Evolutionary conservation across 805 yeast species (phyloP), one percentile per base, ranked within the genome.

Genomic region (Yamadazyma scolyti): DNA sequence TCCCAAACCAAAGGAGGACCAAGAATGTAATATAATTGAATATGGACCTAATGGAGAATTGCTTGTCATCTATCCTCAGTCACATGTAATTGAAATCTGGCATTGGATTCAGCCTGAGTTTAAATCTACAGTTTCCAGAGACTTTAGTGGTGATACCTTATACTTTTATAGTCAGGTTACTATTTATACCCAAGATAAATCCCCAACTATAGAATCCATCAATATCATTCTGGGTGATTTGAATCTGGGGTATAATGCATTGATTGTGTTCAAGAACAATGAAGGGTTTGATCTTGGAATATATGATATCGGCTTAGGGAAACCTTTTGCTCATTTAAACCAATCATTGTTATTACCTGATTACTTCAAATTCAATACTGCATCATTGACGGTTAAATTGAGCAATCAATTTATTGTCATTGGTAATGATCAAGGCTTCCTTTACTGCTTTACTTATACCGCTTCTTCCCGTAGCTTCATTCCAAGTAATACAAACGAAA

Each of bases 31-130:
- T 15, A 27, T 43, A 8, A 34, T 55, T 15, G 60, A 52, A 20
- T 41, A 42, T 22, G 67, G 67, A 1, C 49, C 52, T 10, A 30
- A 43, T 22, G 68, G 68, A 7, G 68, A 62, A 27, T 26, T 63
- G 14, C 36, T 54, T 23, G 39, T 61, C 4, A 37, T 57, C 23
- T 55, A 46, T 37, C 48, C 50, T 1, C 25, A 27, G 5, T 22
- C 39, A 8, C 16, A 28, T 2, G 24, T 39, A 2, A 20, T 61
- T 10, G 64, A 63, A 36, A 36, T 61, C 10, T 65, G 70, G 70
- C 53, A 51, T 32, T 59, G 66, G 62, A 26, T 33, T 13, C 43
- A 50, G 19, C 40, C 41, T 6, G 33, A 23, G 9, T 23, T 23
- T 16, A 13, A 15, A 5, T 21, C 12, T 23, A 16, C 31, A 6